Base-by-base conservation (phyloP, 805 yeast genomes). In the Starmerella cellae region DNA sequence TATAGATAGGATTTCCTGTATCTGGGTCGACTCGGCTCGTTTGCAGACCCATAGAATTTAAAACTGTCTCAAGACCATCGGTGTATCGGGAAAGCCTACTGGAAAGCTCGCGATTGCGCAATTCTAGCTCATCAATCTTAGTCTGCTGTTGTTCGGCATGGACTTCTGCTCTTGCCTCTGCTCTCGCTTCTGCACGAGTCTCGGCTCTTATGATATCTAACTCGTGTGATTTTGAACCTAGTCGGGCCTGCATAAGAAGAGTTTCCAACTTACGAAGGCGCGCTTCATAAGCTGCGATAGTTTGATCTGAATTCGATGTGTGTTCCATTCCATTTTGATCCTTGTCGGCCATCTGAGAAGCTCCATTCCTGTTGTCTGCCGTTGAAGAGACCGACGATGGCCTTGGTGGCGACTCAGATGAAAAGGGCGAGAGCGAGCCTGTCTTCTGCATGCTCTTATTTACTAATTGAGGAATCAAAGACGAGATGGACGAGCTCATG, bases 1-100 rank as follows among this genome's bases (percentile, higher is more conserved):
- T 45, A 49, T 58, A 60, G 1, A 39, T 38, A 17, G 23, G 14
- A n/a, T 26, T 37, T 3, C 49, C 46, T 2, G 41, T 36, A 4
- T 46, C 49, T 6, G 44, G 39, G 22, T 46, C 45, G 21, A 43
- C 41, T 3, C 50, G 38, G 23, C 42, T 39, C 3, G 82, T 67
- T 29, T 84, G 67, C 37, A 85, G 64, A 0, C 96, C 95, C 67
- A 85, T 75, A 3, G 79, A 69, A 55, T 82, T 93, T 26, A 82
- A 62, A 3, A 79, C 62, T 37, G 71, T 63, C 44, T 87, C 77
- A 35, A 69, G 67, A 11, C 62, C 55, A 32, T 48, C 41, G 37
- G 60, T 27, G 13, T 45, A 41, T 8, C 31, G 34, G 20, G 27
- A 28, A 9, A 42, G 46, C 10, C 45, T 35, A 6, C 23, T 23